Conservation (phyloP, 192 early-diverging fungal genomes). For the Backusella circina region DNA sequence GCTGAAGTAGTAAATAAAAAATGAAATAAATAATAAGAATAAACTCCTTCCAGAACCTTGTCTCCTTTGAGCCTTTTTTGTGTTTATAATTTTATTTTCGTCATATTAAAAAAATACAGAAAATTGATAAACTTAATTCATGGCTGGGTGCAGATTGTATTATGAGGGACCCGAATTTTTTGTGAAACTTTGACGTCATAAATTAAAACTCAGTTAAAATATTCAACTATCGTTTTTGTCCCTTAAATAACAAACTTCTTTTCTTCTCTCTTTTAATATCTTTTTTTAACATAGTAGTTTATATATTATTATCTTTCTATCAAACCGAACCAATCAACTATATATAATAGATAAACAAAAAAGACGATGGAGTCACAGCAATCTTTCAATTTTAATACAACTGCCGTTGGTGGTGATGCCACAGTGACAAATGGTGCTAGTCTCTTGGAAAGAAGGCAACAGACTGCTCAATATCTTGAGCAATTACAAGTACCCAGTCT, state of each 20-base stretch:
- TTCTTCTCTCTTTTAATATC: not conserved
- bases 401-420: not conserved
- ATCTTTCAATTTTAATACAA: not conserved
- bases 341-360: not conserved
- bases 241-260: not conserved
- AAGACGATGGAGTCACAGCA: not conserved
- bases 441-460: conserved; percentile 11
- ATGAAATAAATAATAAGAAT: not conserved
- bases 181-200: not conserved
- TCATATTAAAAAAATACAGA: not conserved
- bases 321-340: not conserved
- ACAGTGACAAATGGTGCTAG: not conserved
- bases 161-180: not conserved
- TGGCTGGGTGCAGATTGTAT: not conserved
- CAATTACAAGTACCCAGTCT: conserved; percentile 8
- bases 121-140: not conserved
- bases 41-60: not conserved
- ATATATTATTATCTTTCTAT: not conserved
- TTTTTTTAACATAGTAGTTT: not conserved
- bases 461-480: not conserved
- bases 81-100: not conserved
- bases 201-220: not conserved
- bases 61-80: not conserved
- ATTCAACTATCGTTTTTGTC: not conserved
- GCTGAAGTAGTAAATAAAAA: not conserved